Conservation (phyloP, 768 basidiomycete species). For the Agrocybe praecox region DNA sequence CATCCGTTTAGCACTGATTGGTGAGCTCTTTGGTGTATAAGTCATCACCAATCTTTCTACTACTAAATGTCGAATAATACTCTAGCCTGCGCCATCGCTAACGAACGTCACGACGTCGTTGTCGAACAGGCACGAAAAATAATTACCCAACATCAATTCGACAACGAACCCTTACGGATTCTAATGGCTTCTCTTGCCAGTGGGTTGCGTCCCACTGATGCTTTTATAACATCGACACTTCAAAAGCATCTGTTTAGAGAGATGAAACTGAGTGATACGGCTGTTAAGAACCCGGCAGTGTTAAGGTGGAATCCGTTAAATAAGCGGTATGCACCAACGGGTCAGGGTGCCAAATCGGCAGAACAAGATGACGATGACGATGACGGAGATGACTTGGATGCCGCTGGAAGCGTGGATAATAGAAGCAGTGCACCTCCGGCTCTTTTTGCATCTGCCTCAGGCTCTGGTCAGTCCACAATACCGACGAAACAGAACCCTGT, state of each 20-base stretch:
- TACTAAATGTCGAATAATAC: background rate
- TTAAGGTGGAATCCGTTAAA: slow-evolving; percentile 63
- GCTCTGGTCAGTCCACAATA: slow-evolving; percentile 32
- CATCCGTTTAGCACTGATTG: slow-evolving; percentile 75
- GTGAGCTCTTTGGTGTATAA: no score
- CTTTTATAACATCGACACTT: slow-evolving; percentile 75
- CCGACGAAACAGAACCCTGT: slow-evolving; percentile 76
- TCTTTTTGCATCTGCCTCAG: slow-evolving; percentile 12
- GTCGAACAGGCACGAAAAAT: slow-evolving; percentile 81
- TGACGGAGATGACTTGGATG: slow-evolving; percentile 33
- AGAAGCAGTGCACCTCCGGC: slow-evolving; percentile 3
- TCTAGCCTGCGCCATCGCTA: slow-evolving; percentile 73
- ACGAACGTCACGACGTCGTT: slow-evolving; percentile 54
- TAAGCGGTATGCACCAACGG: slow-evolving; percentile 56
- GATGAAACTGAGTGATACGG: slow-evolving; percentile 67
- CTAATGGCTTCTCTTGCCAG: slow-evolving; percentile 73
- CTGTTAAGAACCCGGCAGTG: slow-evolving; percentile 61
- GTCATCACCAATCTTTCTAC: background rate
- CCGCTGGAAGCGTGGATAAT: slow-evolving; percentile 20
- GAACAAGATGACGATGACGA: slow-evolving; percentile 38
- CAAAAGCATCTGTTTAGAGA: slow-evolving; percentile 88
- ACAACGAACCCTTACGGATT: slow-evolving; percentile 83
- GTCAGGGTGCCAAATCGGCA: slow-evolving; percentile 37
- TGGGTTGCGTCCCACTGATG: slow-evolving; percentile 69
- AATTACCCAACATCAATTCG: slow-evolving; percentile 77